Evolutionary conservation across 345 rosid species (phyloP).

Genomic region (Populus davidiana): DNA sequence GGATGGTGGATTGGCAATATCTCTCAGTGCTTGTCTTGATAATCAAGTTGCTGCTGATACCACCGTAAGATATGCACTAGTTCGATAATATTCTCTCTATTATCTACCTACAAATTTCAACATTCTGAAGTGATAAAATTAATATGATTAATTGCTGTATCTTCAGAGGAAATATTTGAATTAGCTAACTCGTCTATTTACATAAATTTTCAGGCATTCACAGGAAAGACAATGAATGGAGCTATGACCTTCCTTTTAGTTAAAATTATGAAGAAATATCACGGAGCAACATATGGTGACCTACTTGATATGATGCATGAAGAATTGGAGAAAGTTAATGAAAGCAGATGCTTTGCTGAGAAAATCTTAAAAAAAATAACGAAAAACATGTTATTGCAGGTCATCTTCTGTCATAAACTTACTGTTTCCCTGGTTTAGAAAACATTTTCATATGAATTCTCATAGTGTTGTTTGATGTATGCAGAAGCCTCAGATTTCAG

Average conservation of each 20-base stretch:
- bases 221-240: slow-evolving; percentile 14
- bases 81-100: neutral
- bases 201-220: slow-evolving; percentile 9
- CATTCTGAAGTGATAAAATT: no score
- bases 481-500: slow-evolving; percentile 26
- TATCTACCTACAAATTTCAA: neutral
- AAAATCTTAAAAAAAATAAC: neutral
- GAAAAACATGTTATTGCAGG: slow-evolving; percentile 14
- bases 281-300: slow-evolving; percentile 4
- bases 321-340: slow-evolving; percentile 4
- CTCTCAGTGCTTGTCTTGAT: slow-evolving; percentile 19
- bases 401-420: neutral
- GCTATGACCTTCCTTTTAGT: slow-evolving; percentile 18
- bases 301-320: slow-evolving; percentile 15
- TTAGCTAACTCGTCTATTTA: neutral
- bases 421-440: no score
- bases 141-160: no score
- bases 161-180: no score
- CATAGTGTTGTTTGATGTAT: neutral
- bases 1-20: slow-evolving; percentile 28
- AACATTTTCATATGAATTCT: neutral
- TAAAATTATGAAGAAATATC: slow-evolving; percentile 3
- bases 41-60: slow-evolving; percentile 21
- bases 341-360: neutral
- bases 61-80: neutral